Evolutionary conservation across 192 early-diverging fungal species (phyloP).

Genomic region (Mortierella claussenii): DNA sequence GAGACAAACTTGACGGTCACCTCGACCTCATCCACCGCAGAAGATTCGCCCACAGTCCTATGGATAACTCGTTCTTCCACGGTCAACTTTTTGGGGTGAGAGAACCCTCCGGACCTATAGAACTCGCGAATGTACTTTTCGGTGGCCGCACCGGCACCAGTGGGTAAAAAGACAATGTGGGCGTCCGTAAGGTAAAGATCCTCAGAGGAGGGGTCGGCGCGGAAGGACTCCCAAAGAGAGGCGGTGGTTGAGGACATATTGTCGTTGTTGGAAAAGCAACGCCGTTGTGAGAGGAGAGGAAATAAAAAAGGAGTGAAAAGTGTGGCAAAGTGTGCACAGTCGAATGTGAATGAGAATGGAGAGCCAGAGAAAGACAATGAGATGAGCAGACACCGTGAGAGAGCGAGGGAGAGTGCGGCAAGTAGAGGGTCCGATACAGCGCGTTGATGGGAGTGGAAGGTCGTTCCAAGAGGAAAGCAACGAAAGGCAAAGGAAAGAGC

Average conservation of each 20-base stretch:
- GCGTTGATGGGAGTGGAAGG: too few relatives aligned
- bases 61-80: slow-evolving; percentile 51
- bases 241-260: neutral
- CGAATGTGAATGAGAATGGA: neutral
- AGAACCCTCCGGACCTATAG: slow-evolving; percentile 22
- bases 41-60: slow-evolving; percentile 48
- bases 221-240: slow-evolving; percentile 35
- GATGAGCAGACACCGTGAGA: neutral
- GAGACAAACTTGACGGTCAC: slow-evolving; percentile 56
- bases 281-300: neutral
- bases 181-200: slow-evolving; percentile 27
- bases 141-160: slow-evolving; percentile 35
- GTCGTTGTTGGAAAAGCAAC: too few relatives aligned
- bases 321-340: too few relatives aligned
- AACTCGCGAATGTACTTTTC: slow-evolving; percentile 28
- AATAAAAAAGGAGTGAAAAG: slow-evolving; percentile 1
- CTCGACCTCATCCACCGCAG: slow-evolving; percentile 57
- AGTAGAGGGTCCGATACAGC: too few relatives aligned
- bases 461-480: too few relatives aligned
- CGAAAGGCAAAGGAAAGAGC: too few relatives aligned
- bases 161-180: slow-evolving; percentile 46
- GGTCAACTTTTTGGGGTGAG: slow-evolving; percentile 30
- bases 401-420: too few relatives aligned
- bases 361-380: neutral
- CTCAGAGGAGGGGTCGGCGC: slow-evolving; percentile 17